Conservation (phyloP, 2,329 filamentous ascomycete species). For the Stagonosporopsis cucurbitacearum region DNA sequence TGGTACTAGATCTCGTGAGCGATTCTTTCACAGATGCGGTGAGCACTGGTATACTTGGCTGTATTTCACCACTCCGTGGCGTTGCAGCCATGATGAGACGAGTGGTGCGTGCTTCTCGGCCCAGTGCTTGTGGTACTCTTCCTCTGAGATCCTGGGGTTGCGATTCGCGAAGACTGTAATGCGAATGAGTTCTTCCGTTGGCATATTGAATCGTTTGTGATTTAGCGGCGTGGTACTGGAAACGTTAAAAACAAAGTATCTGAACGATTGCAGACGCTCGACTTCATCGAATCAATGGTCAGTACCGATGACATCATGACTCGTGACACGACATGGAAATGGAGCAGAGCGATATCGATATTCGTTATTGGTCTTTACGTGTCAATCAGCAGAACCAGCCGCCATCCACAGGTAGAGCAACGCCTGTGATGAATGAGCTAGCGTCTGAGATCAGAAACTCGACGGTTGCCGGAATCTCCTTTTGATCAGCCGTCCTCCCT, state of each 20-base stretch:
- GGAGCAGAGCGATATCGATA: neutral
- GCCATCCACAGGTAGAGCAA: slow-evolving; percentile 56
- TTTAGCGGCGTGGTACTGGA: neutral
- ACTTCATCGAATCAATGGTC: too few species aligned
- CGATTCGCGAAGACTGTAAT: slow-evolving; percentile 33
- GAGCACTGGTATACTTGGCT: slow-evolving; percentile 23
- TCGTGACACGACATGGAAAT: neutral
- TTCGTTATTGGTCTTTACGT: neutral
- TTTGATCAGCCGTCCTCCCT: slow-evolving; percentile 34
- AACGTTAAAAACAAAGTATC: too few species aligned
- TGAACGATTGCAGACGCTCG: too few species aligned
- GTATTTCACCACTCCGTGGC: slow-evolving; percentile 33
- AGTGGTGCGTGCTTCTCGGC: slow-evolving; percentile 32
- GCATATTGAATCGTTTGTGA: neutral
- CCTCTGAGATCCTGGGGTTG: slow-evolving; percentile 28
- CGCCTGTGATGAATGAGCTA: slow-evolving; percentile 56
- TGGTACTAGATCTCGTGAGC: slow-evolving; percentile 23
- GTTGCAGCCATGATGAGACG: slow-evolving; percentile 29
- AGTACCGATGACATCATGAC: slow-evolving; percentile 9
- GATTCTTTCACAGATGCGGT: neutral
- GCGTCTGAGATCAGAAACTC: slow-evolving; percentile 58
- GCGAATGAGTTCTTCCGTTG: slow-evolving; percentile 19
- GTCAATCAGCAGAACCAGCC: slow-evolving; percentile 47
- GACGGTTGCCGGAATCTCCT: slow-evolving; percentile 54
- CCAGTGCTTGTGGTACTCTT: slow-evolving; percentile 34